phyloP scores from a whole-genome alignment of 306 rosid species.

The Rosa multiflora region DNA sequence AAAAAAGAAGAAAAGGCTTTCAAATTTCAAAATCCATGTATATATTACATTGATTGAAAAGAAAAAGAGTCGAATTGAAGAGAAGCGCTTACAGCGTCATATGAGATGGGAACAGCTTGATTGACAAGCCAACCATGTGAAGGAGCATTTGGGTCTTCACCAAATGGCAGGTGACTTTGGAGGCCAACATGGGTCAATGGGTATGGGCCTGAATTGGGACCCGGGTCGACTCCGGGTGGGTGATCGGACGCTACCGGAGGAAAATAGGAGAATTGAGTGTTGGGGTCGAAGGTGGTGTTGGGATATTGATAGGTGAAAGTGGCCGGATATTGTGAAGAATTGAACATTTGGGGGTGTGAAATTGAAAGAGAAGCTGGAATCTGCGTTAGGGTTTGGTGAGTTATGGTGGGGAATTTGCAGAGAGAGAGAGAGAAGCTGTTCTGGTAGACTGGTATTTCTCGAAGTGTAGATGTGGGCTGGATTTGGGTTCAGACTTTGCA shows the following conservation, averaged over 20 bases:
- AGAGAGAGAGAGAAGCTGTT: background rate
- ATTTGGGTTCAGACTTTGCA: no score
- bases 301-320: conserved; percentile 23
- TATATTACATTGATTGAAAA: background rate
- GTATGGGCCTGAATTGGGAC: conserved; percentile 20
- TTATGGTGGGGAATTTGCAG: background rate
- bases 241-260: conserved; percentile 37
- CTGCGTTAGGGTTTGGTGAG: background rate
- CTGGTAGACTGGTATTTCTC: no score
- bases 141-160: conserved; percentile 26
- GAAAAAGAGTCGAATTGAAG: background rate
- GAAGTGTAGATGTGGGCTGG: no score
- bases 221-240: conserved; percentile 54
- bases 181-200: conserved; percentile 28
- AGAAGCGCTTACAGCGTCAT: conserved; percentile 31
- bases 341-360: conserved; percentile 23
- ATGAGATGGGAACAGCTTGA: conserved; percentile 26
- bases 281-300: conserved; percentile 27
- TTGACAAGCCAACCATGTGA: conserved; percentile 31
- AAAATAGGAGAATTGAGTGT: conserved; percentile 13
- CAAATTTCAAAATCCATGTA: conserved; percentile 6
- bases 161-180: conserved; percentile 21
- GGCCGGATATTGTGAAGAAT: conserved; percentile 17
- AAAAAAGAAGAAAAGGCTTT: background rate
- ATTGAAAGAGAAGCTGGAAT: background rate